phyloP scores from a whole-genome alignment of 352 stramenopile species.

The Pythium pyrilobum region DNA sequence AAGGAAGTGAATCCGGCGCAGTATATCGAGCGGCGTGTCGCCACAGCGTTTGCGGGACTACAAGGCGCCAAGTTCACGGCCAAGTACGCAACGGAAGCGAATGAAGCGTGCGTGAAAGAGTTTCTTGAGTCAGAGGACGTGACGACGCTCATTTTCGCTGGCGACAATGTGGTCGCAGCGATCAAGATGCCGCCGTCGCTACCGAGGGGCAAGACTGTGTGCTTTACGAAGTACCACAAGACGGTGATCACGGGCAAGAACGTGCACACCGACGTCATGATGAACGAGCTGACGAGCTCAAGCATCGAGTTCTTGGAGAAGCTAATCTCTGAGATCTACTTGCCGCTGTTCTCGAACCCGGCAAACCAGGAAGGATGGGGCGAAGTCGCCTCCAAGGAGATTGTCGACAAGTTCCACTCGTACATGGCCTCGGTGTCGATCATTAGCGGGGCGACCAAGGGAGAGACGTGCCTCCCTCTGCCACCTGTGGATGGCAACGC shows the following conservation, averaged over 20 bases:
- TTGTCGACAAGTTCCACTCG: slow-evolving; percentile 96
- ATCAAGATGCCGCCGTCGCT: slow-evolving; percentile 88
- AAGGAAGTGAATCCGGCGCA: slow-evolving; percentile 72
- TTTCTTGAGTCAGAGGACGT: slow-evolving; percentile 87
- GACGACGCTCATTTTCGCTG: slow-evolving; percentile 86
- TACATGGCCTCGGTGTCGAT: slow-evolving; percentile 96
- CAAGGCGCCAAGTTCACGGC: slow-evolving; percentile 71
- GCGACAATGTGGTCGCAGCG: slow-evolving; percentile 77
- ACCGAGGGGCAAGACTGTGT: slow-evolving; percentile 86
- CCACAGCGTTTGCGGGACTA: slow-evolving; percentile 51
- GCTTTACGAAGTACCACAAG: slow-evolving; percentile 90
- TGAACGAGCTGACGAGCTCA: slow-evolving; percentile 83
- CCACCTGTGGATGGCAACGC: slow-evolving; percentile 87
- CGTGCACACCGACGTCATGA: slow-evolving; percentile 81
- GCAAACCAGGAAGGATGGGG: slow-evolving; percentile 95
- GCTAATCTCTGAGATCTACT: slow-evolving; percentile 92
- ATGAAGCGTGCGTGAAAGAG: slow-evolving; percentile 82
- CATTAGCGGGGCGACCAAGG: slow-evolving; percentile 95
- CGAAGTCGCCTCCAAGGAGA: slow-evolving; percentile 94
- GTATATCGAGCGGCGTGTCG: slow-evolving; percentile 80
- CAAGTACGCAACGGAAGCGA: slow-evolving; percentile 79
- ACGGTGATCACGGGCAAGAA: slow-evolving; percentile 75
- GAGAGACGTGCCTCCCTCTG: slow-evolving; percentile 95
- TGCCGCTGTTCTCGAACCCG: slow-evolving; percentile 94
- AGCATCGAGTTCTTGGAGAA: slow-evolving; percentile 95